Base-by-base conservation (phyloP, 129 eudicot genomes). In the Tagetes patula region DNA sequence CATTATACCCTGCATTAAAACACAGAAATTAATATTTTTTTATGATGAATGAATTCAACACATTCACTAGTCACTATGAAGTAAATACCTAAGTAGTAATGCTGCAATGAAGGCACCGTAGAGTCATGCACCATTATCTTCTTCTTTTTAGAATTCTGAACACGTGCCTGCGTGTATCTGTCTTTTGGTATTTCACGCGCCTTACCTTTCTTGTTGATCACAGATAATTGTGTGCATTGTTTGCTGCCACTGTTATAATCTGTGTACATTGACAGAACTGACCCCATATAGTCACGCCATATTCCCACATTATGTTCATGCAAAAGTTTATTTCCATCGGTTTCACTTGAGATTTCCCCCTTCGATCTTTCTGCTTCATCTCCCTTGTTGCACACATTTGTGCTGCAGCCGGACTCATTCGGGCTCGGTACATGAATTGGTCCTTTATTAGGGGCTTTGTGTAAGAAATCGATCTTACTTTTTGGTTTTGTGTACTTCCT, bases 371-470 rank as follows among this genome's bases (percentile, higher is more conserved):
- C 20, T 60, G 65, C 42, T 60, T 60, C 65, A 33, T 60, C 77
- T 42, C 81, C 80, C 78, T 95, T 68, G 68, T 82, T 58, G 69
- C 82, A 53, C 58, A 71, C 71, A 71, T 83, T 86, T 13, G 75
- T 84, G 87, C 87, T 88, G 84, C 83, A 76, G 66, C 55, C 74
- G 45, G 89, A 85, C 72, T 77, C 84, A 65, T 71, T 79, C 32
- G 91, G 84, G 45, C 87, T 83, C 31, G 77, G 69, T 45, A 43
- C 52, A 40, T 43, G 33, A 52, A 67, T 79, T 27, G 69, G 77
- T 78, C 66, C 86, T 70, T 82, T 85, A 55, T 91, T 94, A 71
- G 79, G 82, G 69, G 85, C 79, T 60, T 74, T 80, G 54, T 87
- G 79, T 45, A 83, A 82, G 84, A 87, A 87, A 80, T 82, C 69